Base-by-base conservation (phyloP, 352 stramenopile genomes). In the Phytophthora lateralis region DNA sequence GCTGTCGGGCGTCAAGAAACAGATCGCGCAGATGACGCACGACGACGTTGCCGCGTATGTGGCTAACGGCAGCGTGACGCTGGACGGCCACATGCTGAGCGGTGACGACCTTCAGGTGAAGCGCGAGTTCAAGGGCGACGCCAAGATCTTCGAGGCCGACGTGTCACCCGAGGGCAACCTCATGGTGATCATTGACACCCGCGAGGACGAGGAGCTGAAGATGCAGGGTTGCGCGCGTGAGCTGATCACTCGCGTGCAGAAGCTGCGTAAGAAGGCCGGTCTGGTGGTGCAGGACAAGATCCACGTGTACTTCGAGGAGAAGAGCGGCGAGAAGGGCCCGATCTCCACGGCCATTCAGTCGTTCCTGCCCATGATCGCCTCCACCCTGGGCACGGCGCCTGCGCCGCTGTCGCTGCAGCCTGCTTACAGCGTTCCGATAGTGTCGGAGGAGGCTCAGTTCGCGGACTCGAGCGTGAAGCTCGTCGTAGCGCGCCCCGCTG, bases 211-310 rank as follows among this genome's bases (percentile, higher is more conserved):
- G 58, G 79, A 97, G 56, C 93, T 99, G 12, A 91, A 98, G 52
- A 81, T 87, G 56, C 88, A 98, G 57, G 96, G 95, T 47, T 91
- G 89, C 57, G 91, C 97, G 3, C 93, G 98, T 60, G 97, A 99
- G 70, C 85, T 99, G 45, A 97, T 99, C 59, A 99, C 97, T 65
- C 90, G 93, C 37, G 96, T 99, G 65, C 98, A 99, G 75, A 99
- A 99, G 78, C 79, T 99, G 48, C 86, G 98, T 35, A 99, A 99
- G 80, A 95, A 90, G 66, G 90, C 95, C 12, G 96, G 96, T 6
- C 80, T 99, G 6, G 90, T 97, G 51, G 73, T 98, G 32, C 88
- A 90, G 63, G 97, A 99, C 78, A 91, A 96, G 66, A 96, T 99
- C 59, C 95, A 99, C 63, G 93, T 98, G 5, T 99, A 97, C 80